phyloP scores from a whole-genome alignment of 371 early-diverging fungal species.

The Chytridium lagenaria region DNA sequence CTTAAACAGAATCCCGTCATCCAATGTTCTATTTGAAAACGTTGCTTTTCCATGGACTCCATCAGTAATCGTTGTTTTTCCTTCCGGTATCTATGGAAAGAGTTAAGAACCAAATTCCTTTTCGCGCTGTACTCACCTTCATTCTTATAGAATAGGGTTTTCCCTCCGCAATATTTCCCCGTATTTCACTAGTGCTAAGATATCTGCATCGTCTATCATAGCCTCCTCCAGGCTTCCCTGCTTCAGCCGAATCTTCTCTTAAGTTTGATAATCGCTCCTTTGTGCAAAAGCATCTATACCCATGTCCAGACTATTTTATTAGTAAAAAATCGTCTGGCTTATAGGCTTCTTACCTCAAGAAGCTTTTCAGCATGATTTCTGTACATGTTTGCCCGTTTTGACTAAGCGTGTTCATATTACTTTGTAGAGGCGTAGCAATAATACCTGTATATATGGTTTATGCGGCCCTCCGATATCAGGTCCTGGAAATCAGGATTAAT shows the following conservation, averaged over 20 bases:
- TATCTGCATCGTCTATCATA: conserved; percentile 86
- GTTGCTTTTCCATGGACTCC: conserved; percentile 75
- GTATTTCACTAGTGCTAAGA: conserved; percentile 66
- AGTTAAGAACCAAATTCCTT: not conserved
- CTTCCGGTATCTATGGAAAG: conserved; percentile 63
- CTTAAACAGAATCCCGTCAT: conserved; percentile 89
- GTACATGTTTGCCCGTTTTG: conserved; percentile 78
- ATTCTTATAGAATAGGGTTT: conserved; percentile 76
- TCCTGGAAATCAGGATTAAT: too few relatives aligned
- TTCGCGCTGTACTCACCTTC: conserved; percentile 58
- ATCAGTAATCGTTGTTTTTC: conserved; percentile 70
- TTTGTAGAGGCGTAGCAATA: too few relatives aligned
- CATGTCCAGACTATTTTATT: conserved; percentile 62
- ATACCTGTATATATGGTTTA: conserved; percentile 75
- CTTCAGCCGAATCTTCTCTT: conserved; percentile 57
- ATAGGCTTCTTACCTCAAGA: conserved; percentile 55
- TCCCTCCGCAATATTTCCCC: conserved; percentile 60
- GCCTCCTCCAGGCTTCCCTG: conserved; percentile 65
- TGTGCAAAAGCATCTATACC: conserved; percentile 91
- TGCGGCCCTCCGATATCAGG: conserved; percentile 67
- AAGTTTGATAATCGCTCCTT: conserved; percentile 73
- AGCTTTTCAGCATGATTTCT: conserved; percentile 68
- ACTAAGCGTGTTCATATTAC: too few relatives aligned
- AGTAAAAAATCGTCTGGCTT: conserved; percentile 21
- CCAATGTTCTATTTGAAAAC: conserved; percentile 75